Conservation (phyloP, 805 yeast species). For the Wickerhamiella australiensis region DNA sequence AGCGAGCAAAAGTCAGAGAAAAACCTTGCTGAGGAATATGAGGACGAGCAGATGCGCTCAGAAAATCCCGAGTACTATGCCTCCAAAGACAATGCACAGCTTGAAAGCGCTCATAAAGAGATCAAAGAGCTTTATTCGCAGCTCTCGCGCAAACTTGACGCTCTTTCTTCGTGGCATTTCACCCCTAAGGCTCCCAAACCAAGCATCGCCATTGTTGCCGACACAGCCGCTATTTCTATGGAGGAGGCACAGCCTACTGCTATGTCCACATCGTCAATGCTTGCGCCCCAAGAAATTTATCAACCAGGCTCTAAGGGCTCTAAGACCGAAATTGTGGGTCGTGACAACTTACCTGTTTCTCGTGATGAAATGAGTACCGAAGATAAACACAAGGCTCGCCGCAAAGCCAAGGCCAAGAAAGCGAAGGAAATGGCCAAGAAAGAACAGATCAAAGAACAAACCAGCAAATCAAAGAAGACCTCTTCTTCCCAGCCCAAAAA, state of each 20-base stretch:
- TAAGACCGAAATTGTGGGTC: constrained; percentile 49
- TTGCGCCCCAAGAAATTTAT: constrained; percentile 94
- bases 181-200: constrained; percentile 83
- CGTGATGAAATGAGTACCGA: constrained; percentile 73
- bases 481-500: constrained; percentile 29
- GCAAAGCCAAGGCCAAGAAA: constrained; percentile 74
- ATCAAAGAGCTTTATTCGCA: constrained; percentile 51
- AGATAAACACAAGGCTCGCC: constrained; percentile 74
- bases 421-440: constrained; percentile 34
- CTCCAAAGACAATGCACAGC: constrained; percentile 46
- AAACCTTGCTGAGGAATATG: constrained; percentile 85
- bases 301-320: constrained; percentile 29
- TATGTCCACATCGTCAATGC: constrained; percentile 53
- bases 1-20: constrained; percentile 75
- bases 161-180: constrained; percentile 88
- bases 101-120: constrained; percentile 65
- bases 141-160: constrained; percentile 64
- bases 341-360: constrained; percentile 68
- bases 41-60: constrained; percentile 53
- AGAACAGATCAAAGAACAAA: constrained; percentile 25
- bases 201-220: constrained; percentile 66
- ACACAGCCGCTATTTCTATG: constrained; percentile 72
- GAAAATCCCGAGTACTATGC: constrained; percentile 33
- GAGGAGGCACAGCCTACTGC: constrained; percentile 94
- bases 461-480: constrained; percentile 38